These are phyloP conservation scores for Penicillium fimorum DNA, from an alignment of 495 filamentous ascomycete species.

Conservation along the genomic window DNA sequence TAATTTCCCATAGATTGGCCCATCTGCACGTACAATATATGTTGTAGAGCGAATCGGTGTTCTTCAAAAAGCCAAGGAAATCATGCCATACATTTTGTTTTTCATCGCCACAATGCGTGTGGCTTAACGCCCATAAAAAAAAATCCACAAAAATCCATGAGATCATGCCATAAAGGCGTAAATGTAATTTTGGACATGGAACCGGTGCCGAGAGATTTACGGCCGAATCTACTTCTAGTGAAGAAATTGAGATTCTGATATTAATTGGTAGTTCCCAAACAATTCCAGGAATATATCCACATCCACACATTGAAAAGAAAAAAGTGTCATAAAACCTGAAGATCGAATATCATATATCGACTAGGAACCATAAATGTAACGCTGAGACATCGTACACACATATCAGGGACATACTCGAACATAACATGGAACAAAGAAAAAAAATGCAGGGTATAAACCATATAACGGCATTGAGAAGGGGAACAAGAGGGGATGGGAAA, in stretches of 20 bases:
- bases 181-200: background rate
- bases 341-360: constrained; percentile 19
- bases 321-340: constrained; percentile 3
- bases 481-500: background rate
- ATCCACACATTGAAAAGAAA: constrained; percentile 1
- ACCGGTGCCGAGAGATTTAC: background rate
- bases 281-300: constrained; percentile 5
- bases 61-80: background rate
- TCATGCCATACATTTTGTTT: background rate
- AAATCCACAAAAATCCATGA: background rate
- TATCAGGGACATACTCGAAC: constrained; percentile 27
- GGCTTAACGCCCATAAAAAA: background rate
- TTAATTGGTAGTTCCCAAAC: constrained; percentile 16
- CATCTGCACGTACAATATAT: background rate
- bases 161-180: background rate
- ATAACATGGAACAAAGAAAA: constrained; percentile 11
- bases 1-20: background rate
- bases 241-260: background rate
- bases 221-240: background rate
- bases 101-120: background rate
- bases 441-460: constrained; percentile 35
- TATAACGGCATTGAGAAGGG: constrained; percentile 17
- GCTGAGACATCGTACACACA: constrained; percentile 34
- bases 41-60: background rate
- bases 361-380: constrained; percentile 18